Conservation (phyloP, 75 land plant species). For the Cupressus sempervirens region DNA sequence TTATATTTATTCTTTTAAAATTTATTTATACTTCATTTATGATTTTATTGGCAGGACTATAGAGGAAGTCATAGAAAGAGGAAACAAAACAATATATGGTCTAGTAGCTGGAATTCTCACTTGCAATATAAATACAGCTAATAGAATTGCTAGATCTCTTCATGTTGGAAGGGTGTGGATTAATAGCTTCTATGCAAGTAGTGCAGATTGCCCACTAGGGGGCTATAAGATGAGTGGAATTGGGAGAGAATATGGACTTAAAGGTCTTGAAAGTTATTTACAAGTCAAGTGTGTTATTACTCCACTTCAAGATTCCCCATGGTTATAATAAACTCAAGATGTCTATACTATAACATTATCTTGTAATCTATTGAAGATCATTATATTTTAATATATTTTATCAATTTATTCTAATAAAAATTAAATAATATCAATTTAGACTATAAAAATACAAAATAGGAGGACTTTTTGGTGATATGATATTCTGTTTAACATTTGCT, state of each 20-base stretch:
- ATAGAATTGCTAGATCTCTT: constrained; percentile 28
- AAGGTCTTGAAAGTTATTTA: constrained; percentile 51
- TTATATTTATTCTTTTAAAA: background rate
- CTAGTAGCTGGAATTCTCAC: constrained; percentile 24
- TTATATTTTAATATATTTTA: too few species aligned
- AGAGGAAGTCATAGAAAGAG: constrained; percentile 18
- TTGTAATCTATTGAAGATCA: too few species aligned
- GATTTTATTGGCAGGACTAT: constrained; percentile 14
- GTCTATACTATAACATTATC: too few species aligned
- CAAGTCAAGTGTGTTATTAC: constrained; percentile 68
- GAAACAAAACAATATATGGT: constrained; percentile 15
- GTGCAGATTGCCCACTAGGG: constrained; percentile 53
- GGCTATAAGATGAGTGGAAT: constrained; percentile 93
- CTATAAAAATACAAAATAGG: too few species aligned
- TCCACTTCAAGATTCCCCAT: constrained; percentile 64
- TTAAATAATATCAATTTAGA: too few species aligned
- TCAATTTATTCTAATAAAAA: too few species aligned
- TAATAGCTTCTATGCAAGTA: constrained; percentile 45
- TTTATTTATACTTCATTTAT: too few species aligned
- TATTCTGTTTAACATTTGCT: too few species aligned
- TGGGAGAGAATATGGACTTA: constrained; percentile 57
- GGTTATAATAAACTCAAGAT: constrained; percentile 11
- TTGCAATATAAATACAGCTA: constrained; percentile 22
- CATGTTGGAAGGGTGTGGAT: constrained; percentile 39
- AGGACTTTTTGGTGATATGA: too few species aligned